Percentiles rank a stretch among this genome's conserved stretches.
phyloP scores from a whole-genome alignment of 768 basidiomycete genomes.

The Boletus reticulatus region DNA sequence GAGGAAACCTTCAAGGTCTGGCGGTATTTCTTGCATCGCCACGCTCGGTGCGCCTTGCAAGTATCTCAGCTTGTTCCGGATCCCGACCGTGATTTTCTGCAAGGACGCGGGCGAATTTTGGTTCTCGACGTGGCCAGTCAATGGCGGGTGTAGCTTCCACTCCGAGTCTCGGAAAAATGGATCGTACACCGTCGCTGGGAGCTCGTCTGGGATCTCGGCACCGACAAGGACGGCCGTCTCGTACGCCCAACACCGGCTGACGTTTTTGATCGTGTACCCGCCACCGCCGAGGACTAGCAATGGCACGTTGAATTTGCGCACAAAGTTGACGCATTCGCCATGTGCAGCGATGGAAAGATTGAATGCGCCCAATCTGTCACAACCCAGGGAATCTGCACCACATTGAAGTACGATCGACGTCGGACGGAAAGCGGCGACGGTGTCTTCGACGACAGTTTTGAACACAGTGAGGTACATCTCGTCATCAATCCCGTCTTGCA shows the following conservation, averaged over 20 bases:
- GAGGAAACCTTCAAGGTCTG: constrained; percentile 77
- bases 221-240: constrained; percentile 94
- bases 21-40: constrained; percentile 94
- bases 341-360: constrained; percentile 97
- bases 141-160: constrained; percentile 90
- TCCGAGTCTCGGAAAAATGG: constrained; percentile 89
- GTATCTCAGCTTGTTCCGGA: constrained; percentile 87
- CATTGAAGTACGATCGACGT: constrained; percentile 93
- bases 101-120: constrained; percentile 81
- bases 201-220: constrained; percentile 75
- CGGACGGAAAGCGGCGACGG: constrained; percentile 85
- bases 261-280: constrained; percentile 96
- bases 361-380: constrained; percentile 94
- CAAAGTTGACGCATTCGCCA: constrained; percentile 97
- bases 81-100: constrained; percentile 82
- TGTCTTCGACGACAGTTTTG: constrained; percentile 95
- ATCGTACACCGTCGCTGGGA: constrained; percentile 89
- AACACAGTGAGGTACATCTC: constrained; percentile 95
- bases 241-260: constrained; percentile 98
- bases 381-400: constrained; percentile 94
- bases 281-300: constrained; percentile 92
- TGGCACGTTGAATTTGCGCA: constrained; percentile 88
- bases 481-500: constrained; percentile 96
- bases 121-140: constrained; percentile 91
- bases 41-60: constrained; percentile 96